phyloP scores from a whole-genome alignment of 2,329 filamentous ascomycete genomes.

The Diatrype stigma region DNA sequence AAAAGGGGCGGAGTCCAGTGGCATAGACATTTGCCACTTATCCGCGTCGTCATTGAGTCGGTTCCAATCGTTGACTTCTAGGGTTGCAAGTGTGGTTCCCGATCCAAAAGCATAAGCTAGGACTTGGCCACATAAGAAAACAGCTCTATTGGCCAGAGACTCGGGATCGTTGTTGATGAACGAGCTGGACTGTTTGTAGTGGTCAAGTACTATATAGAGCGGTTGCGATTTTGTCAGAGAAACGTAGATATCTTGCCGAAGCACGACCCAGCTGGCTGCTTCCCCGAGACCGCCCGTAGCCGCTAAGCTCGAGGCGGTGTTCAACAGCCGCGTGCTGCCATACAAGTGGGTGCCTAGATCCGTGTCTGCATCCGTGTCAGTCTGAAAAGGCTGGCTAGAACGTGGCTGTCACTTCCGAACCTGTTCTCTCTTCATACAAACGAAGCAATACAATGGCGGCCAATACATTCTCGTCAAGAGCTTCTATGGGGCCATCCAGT shows the following conservation, averaged over 20 bases:
- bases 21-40: constrained; percentile 17
- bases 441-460: constrained; percentile 3
- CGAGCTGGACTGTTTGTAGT: constrained; percentile 24
- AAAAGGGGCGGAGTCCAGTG: constrained; percentile 13
- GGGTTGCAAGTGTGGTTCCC: constrained; percentile 7
- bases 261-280: constrained; percentile 42
- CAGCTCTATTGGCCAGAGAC: constrained; percentile 22
- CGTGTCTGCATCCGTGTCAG: constrained; percentile 4
- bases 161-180: constrained; percentile 21
- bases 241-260: constrained; percentile 46
- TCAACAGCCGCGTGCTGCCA: constrained; percentile 22
- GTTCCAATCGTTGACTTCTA: constrained; percentile 11
- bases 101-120: constrained; percentile 31
- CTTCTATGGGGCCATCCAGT: constrained; percentile 3
- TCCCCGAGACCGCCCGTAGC: constrained; percentile 33
- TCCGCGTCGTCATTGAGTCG: background rate
- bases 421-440: constrained; percentile 4
- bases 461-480: constrained; percentile 4
- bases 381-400: background rate
- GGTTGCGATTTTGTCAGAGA: constrained; percentile 36
- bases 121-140: constrained; percentile 24
- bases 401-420: background rate
- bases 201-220: constrained; percentile 31
- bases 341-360: constrained; percentile 24
- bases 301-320: constrained; percentile 22